phyloP scores from a whole-genome alignment of 2,329 filamentous ascomycete genomes.

The Alternaria angustiovoidea region DNA sequence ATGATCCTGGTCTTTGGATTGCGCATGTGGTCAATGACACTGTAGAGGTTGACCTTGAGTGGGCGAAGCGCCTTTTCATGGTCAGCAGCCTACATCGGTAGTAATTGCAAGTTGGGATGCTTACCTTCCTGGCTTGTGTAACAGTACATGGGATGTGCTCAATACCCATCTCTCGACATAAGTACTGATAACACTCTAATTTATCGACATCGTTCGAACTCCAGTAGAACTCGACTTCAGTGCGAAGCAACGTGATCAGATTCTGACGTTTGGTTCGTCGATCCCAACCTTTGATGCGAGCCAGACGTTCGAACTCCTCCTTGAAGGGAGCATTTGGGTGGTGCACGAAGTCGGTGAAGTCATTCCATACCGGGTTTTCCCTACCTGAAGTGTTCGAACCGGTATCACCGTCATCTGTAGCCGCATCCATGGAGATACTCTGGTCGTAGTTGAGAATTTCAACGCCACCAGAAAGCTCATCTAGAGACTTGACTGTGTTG shows the following conservation, averaged over 20 bases:
- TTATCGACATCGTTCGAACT: constrained; percentile 17
- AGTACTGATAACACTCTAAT: constrained; percentile 34
- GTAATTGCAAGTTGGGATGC: background rate
- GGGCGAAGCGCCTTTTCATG: constrained; percentile 22
- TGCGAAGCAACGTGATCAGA: constrained; percentile 23
- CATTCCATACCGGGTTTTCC: constrained; percentile 27
- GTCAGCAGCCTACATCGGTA: constrained; percentile 4
- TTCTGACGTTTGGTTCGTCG: background rate
- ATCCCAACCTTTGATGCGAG: constrained; percentile 20
- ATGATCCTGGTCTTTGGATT: constrained; percentile 23
- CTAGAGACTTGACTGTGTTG: background rate
- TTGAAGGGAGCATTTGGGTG: constrained; percentile 25
- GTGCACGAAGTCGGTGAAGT: constrained; percentile 27
- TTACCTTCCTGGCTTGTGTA: constrained; percentile 39
- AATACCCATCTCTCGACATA: constrained; percentile 37
- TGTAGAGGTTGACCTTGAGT: constrained; percentile 36
- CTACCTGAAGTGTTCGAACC: background rate
- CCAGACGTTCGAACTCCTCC: constrained; percentile 30
- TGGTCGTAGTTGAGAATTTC: background rate
- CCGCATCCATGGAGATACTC: background rate
- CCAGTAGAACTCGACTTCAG: constrained; percentile 32
- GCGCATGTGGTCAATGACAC: constrained; percentile 35
- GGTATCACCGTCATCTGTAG: background rate
- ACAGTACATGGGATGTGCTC: constrained; percentile 26
- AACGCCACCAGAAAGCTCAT: background rate